A percentile compares a stretch with the other conserved stretches of the same genome.
phyloP scores from a whole-genome alignment of 2,329 filamentous ascomycete species.

The Sclerotinia borealis region DNA sequence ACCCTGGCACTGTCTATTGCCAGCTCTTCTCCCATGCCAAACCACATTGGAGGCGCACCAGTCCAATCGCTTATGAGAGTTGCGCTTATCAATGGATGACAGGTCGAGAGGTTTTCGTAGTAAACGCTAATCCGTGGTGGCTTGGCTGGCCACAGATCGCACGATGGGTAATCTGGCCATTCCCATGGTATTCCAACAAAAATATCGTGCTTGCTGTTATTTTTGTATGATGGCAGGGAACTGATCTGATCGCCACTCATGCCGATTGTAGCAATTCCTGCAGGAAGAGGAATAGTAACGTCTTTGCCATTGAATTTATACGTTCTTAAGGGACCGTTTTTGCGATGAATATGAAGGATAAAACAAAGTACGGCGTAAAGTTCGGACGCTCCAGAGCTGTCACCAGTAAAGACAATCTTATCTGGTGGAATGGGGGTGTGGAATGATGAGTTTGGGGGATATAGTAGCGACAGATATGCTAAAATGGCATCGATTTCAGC shows the following conservation, averaged over 20 bases:
- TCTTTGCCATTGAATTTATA: no score
- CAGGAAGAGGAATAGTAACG: no score
- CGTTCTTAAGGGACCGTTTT: no score
- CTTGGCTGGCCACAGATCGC: conserved; percentile 50
- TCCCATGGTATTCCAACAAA: no score
- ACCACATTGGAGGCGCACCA: conserved; percentile 7
- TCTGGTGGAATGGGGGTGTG: conserved; percentile 59
- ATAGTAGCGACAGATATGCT: conserved; percentile 60
- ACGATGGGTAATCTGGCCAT: conserved; percentile 39
- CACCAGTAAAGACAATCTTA: conserved; percentile 66
- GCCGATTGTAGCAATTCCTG: no score
- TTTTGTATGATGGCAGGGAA: no score
- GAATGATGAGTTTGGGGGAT: conserved; percentile 61
- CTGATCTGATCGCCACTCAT: no score
- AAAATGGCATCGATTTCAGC: conserved; percentile 67
- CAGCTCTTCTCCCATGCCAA: conserved; percentile 1
- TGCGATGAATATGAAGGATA: no score
- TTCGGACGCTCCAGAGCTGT: conserved; percentile 67
- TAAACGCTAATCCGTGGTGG: no score
- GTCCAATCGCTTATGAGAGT: background rate
- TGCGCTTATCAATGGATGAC: conserved; percentile 52
- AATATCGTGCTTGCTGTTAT: no score
- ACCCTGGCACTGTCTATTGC: conserved; percentile 54
- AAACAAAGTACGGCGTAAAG: no score
- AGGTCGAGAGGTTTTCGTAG: conserved; percentile 47